These are phyloP conservation scores for Talaromyces liani DNA, from an alignment of 495 filamentous ascomycete species.

Conservation along the genomic window DNA sequence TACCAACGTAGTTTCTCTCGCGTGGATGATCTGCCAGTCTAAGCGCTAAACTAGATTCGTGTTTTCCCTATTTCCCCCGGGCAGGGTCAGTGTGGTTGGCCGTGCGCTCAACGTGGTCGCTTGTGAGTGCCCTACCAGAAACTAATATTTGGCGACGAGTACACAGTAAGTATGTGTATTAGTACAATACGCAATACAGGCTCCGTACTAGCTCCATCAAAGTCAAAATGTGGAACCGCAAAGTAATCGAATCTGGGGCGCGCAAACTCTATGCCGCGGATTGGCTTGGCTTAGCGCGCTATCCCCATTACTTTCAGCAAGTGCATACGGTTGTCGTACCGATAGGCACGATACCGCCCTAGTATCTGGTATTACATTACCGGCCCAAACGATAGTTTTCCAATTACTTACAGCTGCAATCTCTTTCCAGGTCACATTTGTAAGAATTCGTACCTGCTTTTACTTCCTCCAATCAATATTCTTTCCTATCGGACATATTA, in stretches of 20 bases:
- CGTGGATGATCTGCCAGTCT: not conserved
- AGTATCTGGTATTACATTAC: not conserved
- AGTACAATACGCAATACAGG: not conserved
- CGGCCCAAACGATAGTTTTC: not conserved
- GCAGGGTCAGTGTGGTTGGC: not conserved
- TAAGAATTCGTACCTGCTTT: not conserved
- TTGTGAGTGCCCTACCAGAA: not conserved
- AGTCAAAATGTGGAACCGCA: not conserved
- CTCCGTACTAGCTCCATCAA: not conserved
- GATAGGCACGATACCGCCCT: not conserved
- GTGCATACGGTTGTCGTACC: not conserved
- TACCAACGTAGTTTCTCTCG: not conserved
- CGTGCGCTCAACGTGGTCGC: not conserved
- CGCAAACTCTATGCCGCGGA: not conserved
- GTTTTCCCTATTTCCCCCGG: not conserved
- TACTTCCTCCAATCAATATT: not conserved
- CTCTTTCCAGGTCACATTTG: not conserved
- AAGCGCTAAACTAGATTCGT: not conserved
- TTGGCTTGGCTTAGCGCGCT: slow-evolving; percentile 3
- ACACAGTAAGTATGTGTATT: not conserved
- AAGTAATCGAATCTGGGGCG: slow-evolving; percentile 5
- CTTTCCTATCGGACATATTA: not conserved
- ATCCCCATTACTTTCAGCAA: not conserved
- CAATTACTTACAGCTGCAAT: not conserved
- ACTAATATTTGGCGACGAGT: not conserved